Base-by-base conservation (phyloP, 305 asterid genomes). In the Fraxinus paxiana region DNA sequence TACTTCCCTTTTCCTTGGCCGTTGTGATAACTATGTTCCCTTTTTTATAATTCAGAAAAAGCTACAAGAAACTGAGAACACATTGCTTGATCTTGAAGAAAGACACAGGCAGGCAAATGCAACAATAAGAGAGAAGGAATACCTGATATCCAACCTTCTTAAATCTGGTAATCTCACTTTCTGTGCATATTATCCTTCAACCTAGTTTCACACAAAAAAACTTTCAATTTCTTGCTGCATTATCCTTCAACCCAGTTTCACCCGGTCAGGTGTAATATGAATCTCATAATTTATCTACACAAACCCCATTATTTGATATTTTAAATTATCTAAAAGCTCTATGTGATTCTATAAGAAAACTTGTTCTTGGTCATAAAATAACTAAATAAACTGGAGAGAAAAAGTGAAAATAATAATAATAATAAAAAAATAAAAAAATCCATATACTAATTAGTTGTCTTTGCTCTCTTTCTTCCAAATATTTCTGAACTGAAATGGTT, bases 1-100 rank as follows among this genome's bases (percentile, higher is more conserved):
- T 46, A 17, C 22, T 30, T 79, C 38, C 43, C 28, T 13, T 74
- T 70, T 78, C 75, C 48, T 20, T 34, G n/a, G 12, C 73, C 43
- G 22, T 15, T 6, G 4, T 71, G 75, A 70, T 26, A 48, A 30
- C 35, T 15, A 15, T 67, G 33, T 51, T 77, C 12, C 13, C 46
- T 75, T 34, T 82, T 74, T 84, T 72, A 65, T 73, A 77, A 70
- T 83, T 76, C 87, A 90, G 93, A 77, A 80, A 79, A 90, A 90
- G 78, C 89, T 87, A 34, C 78, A 59, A 77, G 74, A 84, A 79
- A 88, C 78, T 78, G 86, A 56, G 82, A 84, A 80, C 86, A 48
- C 91, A 56, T 85, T 90, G 85, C 51, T 73, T 28, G 83, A 83
- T 77, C 84, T 87, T 69, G 91, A 88, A 87, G 84, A 82, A 74